These are phyloP conservation scores for Rhynchospora breviuscula DNA, from an alignment of 176 grass and related monocot species.

Conservation along the genomic window DNA sequence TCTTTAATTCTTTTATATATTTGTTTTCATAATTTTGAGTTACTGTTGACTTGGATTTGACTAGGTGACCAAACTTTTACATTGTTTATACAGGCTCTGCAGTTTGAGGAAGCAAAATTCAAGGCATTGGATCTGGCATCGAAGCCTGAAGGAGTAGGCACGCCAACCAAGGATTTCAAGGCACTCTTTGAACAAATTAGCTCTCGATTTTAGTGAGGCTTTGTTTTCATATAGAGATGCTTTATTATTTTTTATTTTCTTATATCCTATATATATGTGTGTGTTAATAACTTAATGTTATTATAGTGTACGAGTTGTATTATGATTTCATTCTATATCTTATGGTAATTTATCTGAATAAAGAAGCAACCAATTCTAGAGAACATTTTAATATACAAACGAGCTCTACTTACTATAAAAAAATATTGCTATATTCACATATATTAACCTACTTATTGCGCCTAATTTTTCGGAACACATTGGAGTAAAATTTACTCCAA, in stretches of 20 bases:
- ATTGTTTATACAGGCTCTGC: slow-evolving; percentile 48
- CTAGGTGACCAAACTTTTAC: neutral
- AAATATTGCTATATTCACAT: too few relatives aligned
- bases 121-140: slow-evolving; percentile 94
- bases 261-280: neutral
- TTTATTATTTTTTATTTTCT: neutral
- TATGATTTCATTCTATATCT: neutral
- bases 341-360: neutral
- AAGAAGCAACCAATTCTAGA: neutral
- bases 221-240: neutral
- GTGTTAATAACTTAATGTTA: neutral
- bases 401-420: too few relatives aligned
- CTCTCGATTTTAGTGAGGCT: slow-evolving; percentile 39
- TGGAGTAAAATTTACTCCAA: neutral
- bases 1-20: neutral
- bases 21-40: neutral
- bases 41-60: neutral
- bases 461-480: neutral
- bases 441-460: neutral
- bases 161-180: slow-evolving; percentile 64
- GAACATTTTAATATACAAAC: neutral
- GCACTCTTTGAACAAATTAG: slow-evolving; percentile 44
- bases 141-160: slow-evolving; percentile 57
- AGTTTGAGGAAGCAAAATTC: slow-evolving; percentile 65
- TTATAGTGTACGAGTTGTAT: neutral